Conservation (phyloP, 106 monocot species). For the Posidonia australis region DNA sequence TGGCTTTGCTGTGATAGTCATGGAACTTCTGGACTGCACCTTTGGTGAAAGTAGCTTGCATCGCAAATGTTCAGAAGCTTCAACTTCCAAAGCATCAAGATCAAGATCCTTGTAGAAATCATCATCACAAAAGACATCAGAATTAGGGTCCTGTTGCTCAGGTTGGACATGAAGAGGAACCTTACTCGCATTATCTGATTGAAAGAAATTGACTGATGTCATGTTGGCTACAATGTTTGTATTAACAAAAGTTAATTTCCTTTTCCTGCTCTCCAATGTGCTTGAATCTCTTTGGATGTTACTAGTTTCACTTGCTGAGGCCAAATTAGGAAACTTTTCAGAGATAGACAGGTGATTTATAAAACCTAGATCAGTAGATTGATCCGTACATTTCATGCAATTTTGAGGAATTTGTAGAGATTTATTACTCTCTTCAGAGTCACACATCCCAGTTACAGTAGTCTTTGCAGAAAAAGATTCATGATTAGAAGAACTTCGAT, state of each 20-base stretch:
- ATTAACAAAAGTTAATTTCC: conserved; percentile 43
- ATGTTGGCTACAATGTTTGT: conserved; percentile 5
- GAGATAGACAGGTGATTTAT: conserved; percentile 9
- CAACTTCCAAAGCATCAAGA: conserved; percentile 84
- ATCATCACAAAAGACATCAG: conserved; percentile 32
- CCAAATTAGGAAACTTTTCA: conserved; percentile 1
- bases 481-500: conserved; percentile 5
- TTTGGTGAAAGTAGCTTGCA: conserved; percentile 13
- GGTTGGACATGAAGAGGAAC: neutral
- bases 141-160: neutral
- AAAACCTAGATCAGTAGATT: conserved; percentile 17
- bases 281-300: conserved; percentile 9
- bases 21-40: neutral
- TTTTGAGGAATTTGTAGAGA: conserved; percentile 24
- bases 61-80: conserved; percentile 56
- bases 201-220: neutral
- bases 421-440: conserved; percentile 19
- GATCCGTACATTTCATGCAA: conserved; percentile 3
- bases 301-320: conserved; percentile 14
- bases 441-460: conserved; percentile 33
- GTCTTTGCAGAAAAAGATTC: conserved; percentile 32
- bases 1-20: conserved; percentile 5
- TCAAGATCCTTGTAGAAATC: conserved; percentile 72
- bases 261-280: conserved; percentile 55
- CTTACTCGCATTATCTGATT: conserved; percentile 1